Evolutionary conservation across 768 basidiomycete genomes (phyloP).

Genomic region (Tulasnella calospora): DNA sequence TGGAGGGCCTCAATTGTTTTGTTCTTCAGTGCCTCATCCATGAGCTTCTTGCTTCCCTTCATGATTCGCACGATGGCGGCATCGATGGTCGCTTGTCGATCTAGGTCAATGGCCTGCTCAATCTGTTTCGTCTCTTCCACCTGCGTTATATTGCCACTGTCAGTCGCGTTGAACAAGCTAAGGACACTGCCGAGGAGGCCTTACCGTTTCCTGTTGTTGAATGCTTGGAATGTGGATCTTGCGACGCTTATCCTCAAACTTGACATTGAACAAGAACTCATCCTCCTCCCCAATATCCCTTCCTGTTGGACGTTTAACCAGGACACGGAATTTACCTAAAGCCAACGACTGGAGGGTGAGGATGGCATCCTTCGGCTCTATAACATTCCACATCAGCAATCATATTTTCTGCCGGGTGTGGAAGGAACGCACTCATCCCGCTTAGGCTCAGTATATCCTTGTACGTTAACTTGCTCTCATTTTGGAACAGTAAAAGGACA

Average conservation of each 20-base stretch:
- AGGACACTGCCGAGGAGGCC: not conserved
- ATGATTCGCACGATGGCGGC: slow-evolving; percentile 96
- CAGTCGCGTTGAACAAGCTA: slow-evolving; percentile 1
- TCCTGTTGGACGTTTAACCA: slow-evolving; percentile 73
- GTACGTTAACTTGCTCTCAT: slow-evolving; percentile 55
- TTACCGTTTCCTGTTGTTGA: slow-evolving; percentile 84
- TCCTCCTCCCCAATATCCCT: slow-evolving; percentile 74
- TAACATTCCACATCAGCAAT: not conserved
- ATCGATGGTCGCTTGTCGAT: slow-evolving; percentile 79
- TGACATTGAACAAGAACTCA: slow-evolving; percentile 72
- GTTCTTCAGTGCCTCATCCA: slow-evolving; percentile 70
- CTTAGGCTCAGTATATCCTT: slow-evolving; percentile 62
- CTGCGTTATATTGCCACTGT: slow-evolving; percentile 39
- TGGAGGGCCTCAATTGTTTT: slow-evolving; percentile 84
- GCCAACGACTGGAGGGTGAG: slow-evolving; percentile 89
- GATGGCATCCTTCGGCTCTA: slow-evolving; percentile 69
- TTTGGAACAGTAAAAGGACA: slow-evolving; percentile 84
- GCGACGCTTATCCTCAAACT: slow-evolving; percentile 70
- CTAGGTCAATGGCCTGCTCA: slow-evolving; percentile 77
- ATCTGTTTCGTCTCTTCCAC: slow-evolving; percentile 81
- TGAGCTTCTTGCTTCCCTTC: slow-evolving; percentile 85
- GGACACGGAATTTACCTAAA: slow-evolving; percentile 81
- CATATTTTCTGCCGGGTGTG: not conserved
- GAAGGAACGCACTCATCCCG: slow-evolving; percentile 58
- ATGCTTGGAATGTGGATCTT: slow-evolving; percentile 94